phyloP scores from a whole-genome alignment of 441 rosid species.

The Aquilaria agallochum region DNA sequence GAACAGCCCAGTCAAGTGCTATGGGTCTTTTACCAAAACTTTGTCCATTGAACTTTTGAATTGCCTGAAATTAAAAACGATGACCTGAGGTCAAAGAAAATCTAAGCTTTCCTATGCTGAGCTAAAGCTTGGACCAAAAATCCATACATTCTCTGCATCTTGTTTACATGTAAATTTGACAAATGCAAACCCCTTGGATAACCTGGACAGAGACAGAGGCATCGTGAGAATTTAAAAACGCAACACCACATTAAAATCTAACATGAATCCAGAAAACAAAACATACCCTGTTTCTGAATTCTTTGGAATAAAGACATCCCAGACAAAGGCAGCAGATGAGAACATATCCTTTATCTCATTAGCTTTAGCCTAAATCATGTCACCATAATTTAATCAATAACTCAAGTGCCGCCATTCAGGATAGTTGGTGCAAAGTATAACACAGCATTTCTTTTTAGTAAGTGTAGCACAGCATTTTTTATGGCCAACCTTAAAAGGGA shows the following conservation, averaged over 20 bases:
- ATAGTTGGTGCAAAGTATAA: conserved; percentile 5
- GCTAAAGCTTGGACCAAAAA: conserved; percentile 17
- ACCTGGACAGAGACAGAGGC: conserved; percentile 30
- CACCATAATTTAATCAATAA: conserved; percentile 19
- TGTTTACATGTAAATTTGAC: conserved; percentile 90
- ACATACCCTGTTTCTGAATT: conserved; percentile 78
- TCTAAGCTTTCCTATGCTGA: conserved; percentile 3
- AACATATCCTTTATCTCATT: conserved; percentile 59
- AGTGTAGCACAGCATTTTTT: background rate
- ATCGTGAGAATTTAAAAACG: no score
- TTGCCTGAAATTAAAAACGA: conserved; percentile 52
- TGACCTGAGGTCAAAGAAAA: conserved; percentile 9
- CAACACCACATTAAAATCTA: background rate
- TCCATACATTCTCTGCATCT: conserved; percentile 78
- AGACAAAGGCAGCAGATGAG: conserved; percentile 82
- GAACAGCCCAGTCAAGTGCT: conserved; percentile 98
- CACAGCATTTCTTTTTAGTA: conserved; percentile 1
- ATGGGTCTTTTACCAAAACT: conserved; percentile 72
- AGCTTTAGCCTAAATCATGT: conserved; percentile 61
- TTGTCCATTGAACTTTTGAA: conserved; percentile 78
- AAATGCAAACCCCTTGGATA: conserved; percentile 81
- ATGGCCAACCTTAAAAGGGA: conserved; percentile 76
- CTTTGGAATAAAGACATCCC: conserved; percentile 82
- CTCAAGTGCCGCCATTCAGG: conserved; percentile 10
- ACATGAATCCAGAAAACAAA: conserved; percentile 12